These are phyloP conservation scores for Beauveria brongniartii DNA, from an alignment of 2,329 filamentous ascomycete species.

Conservation along the genomic window DNA sequence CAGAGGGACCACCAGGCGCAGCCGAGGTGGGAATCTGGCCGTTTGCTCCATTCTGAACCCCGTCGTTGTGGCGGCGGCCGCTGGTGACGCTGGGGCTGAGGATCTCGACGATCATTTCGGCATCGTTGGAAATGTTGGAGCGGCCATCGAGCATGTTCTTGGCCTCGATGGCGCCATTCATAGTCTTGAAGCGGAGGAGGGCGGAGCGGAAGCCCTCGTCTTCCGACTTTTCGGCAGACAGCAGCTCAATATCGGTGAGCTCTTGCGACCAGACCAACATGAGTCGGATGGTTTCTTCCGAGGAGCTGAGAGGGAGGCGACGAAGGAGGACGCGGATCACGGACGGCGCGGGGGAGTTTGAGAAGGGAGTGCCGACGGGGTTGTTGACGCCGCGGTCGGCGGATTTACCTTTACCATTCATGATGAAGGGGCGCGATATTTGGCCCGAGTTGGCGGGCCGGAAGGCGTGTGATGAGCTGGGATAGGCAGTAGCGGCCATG, in stretches of 20 bases:
- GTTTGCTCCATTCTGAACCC: constrained; percentile 14
- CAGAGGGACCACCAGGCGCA: constrained; percentile 22
- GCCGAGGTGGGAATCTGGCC: constrained; percentile 30
- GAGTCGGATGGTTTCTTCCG: constrained; percentile 43
- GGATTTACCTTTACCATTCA: constrained; percentile 22
- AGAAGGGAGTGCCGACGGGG: constrained; percentile 32
- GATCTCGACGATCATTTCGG: constrained; percentile 51
- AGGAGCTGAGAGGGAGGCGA: constrained; percentile 44
- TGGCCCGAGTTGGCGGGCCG: constrained; percentile 25
- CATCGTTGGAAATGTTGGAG: constrained; percentile 40
- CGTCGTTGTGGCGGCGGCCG: constrained; percentile 18
- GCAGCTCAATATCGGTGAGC: constrained; percentile 41
- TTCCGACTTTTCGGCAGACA: constrained; percentile 40
- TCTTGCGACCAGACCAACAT: constrained; percentile 55
- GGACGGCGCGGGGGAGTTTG: constrained; percentile 26
- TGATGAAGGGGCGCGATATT: constrained; percentile 25
- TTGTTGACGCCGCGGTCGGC: constrained; percentile 36
- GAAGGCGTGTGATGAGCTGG: constrained; percentile 30
- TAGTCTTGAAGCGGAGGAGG: constrained; percentile 44
- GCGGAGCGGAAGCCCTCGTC: constrained; percentile 45
- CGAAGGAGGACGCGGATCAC: constrained; percentile 42
- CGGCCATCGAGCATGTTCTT: constrained; percentile 51
- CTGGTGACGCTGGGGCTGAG: constrained; percentile 32
- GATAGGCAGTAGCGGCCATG: constrained; percentile 39
- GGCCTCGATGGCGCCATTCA: constrained; percentile 46